These are phyloP conservation scores for Botrytis elliptica DNA, from an alignment of 2,329 filamentous ascomycete genomes.

Conservation along the genomic window DNA sequence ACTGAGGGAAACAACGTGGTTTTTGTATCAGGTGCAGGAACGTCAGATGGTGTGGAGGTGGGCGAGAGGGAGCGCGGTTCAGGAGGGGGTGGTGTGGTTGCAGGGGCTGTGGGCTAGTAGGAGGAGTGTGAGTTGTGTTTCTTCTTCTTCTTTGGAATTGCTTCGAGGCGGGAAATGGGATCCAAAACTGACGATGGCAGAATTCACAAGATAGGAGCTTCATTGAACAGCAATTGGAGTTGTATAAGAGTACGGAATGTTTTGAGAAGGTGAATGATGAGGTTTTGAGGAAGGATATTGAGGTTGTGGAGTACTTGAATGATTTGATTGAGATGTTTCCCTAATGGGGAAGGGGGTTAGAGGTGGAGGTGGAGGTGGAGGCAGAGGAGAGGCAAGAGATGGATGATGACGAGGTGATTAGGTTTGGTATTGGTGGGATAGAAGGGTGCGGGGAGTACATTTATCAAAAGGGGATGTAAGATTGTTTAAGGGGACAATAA, in stretches of 20 bases:
- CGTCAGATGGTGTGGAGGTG: conserved; percentile 31
- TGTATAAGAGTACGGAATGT: conserved; percentile 34
- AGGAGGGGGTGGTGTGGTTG: conserved; percentile 33
- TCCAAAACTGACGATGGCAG: conserved; percentile 23
- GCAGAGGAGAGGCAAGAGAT: background rate
- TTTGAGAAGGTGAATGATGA: conserved; percentile 37
- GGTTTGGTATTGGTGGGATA: no score
- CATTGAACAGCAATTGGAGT: conserved; percentile 38
- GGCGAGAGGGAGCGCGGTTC: conserved; percentile 29
- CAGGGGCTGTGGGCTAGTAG: conserved; percentile 40
- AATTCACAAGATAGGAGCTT: conserved; percentile 38
- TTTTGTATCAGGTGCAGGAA: conserved; percentile 36
- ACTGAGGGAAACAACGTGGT: conserved; percentile 32
- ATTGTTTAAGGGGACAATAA: background rate
- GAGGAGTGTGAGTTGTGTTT: conserved; percentile 30
- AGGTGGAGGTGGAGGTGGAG: no score
- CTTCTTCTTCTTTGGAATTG: background rate
- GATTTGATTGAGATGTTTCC: conserved; percentile 36
- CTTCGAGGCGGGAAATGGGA: background rate
- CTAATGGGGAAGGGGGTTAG: background rate
- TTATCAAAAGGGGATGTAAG: background rate
- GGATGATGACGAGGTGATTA: background rate
- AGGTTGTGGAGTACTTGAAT: conserved; percentile 41
- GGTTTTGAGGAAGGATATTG: conserved; percentile 38
- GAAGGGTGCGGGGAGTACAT: background rate